Conservation (phyloP, 2,329 filamentous ascomycete genomes). For the Colletotrichum filicis region DNA sequence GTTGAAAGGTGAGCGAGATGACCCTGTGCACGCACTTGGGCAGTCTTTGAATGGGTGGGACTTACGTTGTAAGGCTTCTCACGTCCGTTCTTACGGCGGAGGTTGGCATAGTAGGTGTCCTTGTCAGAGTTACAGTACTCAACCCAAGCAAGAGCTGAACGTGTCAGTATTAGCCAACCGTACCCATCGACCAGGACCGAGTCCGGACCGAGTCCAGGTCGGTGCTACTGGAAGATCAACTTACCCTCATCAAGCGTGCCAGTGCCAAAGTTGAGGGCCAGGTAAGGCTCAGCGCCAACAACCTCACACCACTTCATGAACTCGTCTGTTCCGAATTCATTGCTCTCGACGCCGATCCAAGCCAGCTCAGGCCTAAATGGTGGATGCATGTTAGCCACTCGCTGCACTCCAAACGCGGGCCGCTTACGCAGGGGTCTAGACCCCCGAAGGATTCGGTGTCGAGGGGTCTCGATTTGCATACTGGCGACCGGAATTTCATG, state of each 20-base stretch:
- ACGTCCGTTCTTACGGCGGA: constrained; percentile 79
- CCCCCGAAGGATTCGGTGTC: background rate
- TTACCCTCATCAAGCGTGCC: constrained; percentile 61
- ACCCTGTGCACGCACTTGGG: background rate
- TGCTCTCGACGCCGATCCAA: constrained; percentile 81
- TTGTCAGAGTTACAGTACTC: constrained; percentile 87
- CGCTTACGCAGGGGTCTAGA: background rate
- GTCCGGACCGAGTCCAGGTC: background rate
- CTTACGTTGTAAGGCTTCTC: constrained; percentile 76
- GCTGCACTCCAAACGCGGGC: constrained; percentile 1
- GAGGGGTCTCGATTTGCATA: too few species aligned
- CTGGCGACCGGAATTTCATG: background rate
- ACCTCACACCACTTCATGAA: constrained; percentile 84
- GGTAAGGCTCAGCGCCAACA: constrained; percentile 80
- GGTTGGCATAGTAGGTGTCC: constrained; percentile 84
- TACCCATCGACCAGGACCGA: background rate
- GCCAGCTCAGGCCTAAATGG: constrained; percentile 74
- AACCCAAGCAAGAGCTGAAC: constrained; percentile 75
- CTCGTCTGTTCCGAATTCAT: constrained; percentile 87
- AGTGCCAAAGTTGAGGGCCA: constrained; percentile 85
- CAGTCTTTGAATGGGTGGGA: background rate
- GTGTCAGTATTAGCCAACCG: background rate
- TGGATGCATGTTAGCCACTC: constrained; percentile 17
- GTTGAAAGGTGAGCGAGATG: background rate
- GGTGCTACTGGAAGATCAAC: background rate